Evolutionary conservation across 2,329 filamentous ascomycete genomes (phyloP).

Genomic region (Colletotrichum falcatum): DNA sequence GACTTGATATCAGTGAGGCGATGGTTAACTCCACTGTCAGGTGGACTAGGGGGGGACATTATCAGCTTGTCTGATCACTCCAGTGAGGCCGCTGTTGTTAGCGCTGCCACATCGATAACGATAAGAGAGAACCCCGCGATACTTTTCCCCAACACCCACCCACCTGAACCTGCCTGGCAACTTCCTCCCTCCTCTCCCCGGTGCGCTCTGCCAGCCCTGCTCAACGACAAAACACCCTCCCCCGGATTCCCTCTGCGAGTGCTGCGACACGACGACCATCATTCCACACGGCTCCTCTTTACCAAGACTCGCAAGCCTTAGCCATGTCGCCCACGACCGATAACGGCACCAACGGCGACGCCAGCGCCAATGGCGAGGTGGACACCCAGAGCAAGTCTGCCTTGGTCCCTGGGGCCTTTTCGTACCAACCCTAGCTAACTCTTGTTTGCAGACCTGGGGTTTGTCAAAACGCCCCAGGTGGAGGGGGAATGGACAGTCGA

Average conservation of each 20-base stretch:
- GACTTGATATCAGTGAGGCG: background rate
- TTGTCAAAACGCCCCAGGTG: constrained; percentile 43
- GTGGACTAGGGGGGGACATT: no score
- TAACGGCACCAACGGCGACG: constrained; percentile 18
- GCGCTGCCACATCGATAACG: background rate
- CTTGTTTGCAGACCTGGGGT: constrained; percentile 42
- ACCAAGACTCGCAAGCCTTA: background rate
- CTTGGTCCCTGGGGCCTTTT: background rate
- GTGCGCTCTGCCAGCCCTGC: background rate
- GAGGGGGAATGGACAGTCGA: constrained; percentile 45
- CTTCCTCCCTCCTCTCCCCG: background rate
- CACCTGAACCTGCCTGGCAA: background rate
- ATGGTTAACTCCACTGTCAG: no score
- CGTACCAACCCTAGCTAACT: background rate
- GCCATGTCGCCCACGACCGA: constrained; percentile 24
- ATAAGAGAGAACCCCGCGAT: constrained; percentile 1
- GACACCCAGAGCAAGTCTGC: constrained; percentile 36
- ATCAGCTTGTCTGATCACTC: no score
- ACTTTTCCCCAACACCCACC: background rate
- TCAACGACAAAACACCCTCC: background rate
- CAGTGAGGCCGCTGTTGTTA: background rate
- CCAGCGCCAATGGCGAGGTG: constrained; percentile 25
- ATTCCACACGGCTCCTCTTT: background rate
- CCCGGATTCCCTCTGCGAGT: no score
- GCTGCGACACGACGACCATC: background rate